Conservation (phyloP, 345 rosid species). For the Ricinus communis region DNA sequence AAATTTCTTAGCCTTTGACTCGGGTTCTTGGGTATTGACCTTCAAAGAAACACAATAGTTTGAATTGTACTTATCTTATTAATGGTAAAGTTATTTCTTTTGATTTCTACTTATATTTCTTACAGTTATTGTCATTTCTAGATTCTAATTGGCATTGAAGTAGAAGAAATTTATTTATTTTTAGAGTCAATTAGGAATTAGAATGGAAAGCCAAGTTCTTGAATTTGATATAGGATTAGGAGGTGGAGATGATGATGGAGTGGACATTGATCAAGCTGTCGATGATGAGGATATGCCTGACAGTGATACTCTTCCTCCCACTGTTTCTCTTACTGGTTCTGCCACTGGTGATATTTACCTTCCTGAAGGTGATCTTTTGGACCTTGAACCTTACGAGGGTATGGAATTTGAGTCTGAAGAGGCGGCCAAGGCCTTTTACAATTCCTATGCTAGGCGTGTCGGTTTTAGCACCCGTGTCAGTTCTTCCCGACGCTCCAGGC, state of each 20-base stretch:
- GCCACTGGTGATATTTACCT: neutral
- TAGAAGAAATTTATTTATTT: no score
- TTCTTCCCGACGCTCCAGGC: conserved; percentile 61
- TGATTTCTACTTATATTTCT: no score
- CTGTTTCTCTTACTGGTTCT: neutral
- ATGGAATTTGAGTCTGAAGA: conserved; percentile 69
- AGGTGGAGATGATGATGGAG: conserved; percentile 15
- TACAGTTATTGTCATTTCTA: no score
- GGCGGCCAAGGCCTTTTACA: conserved; percentile 65
- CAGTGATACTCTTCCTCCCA: conserved; percentile 5
- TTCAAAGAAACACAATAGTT: no score
- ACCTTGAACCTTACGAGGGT: conserved; percentile 63
- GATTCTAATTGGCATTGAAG: no score
- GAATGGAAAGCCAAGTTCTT: conserved; percentile 13
- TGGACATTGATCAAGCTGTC: conserved; percentile 5
- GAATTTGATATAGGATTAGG: conserved; percentile 20
- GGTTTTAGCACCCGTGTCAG: conserved; percentile 61
- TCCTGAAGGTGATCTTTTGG: conserved; percentile 21
- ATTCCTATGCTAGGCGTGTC: conserved; percentile 63
- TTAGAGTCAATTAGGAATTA: conserved; percentile 3
- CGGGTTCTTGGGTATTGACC: no score
- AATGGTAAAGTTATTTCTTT: no score
- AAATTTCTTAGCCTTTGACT: no score
- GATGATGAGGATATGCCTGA: conserved; percentile 16
- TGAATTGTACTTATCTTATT: no score